Evolutionary conservation across 192 early-diverging fungal species (phyloP).

Genomic region (Coemansia sp.): DNA sequence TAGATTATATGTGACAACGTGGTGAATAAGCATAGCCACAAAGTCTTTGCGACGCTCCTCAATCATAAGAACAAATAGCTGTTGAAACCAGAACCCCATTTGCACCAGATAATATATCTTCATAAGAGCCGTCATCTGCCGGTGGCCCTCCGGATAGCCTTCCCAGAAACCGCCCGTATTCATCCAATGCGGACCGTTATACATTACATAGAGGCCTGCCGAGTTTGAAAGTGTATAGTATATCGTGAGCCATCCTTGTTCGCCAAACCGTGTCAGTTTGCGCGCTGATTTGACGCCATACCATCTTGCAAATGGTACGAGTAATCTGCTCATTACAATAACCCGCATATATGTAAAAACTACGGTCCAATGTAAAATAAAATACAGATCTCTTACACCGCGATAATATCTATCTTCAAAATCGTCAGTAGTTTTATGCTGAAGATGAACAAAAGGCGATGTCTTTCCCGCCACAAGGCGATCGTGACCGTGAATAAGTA

Average conservation of each 20-base stretch:
- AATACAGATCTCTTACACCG: constrained; percentile 41
- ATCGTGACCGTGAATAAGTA: constrained; percentile 35
- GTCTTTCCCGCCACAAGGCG: constrained; percentile 12
- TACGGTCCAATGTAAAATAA: constrained; percentile 63
- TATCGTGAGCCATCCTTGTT: constrained; percentile 69
- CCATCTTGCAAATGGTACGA: constrained; percentile 40
- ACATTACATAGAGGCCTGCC: constrained; percentile 68
- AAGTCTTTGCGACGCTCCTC: constrained; percentile 77
- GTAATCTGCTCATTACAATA: constrained; percentile 29
- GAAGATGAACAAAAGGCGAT: constrained; percentile 36
- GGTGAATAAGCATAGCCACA: constrained; percentile 69
- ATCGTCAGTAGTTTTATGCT: constrained; percentile 37
- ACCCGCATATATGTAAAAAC: constrained; percentile 70
- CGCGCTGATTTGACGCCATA: constrained; percentile 33
- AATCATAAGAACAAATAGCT: constrained; percentile 69
- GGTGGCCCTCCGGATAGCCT: constrained; percentile 65
- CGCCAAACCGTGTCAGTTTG: constrained; percentile 61
- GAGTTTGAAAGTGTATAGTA: constrained; percentile 66
- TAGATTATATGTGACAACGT: constrained; percentile 71
- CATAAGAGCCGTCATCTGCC: constrained; percentile 52
- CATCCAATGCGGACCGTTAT: constrained; percentile 68
- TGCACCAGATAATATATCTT: constrained; percentile 78
- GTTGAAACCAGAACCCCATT: constrained; percentile 78
- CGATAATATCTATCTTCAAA: constrained; percentile 42
- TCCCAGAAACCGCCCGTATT: constrained; percentile 69